These are phyloP conservation scores for Sodiomyces alkalinus DNA, from an alignment of 2,329 filamentous ascomycete species.

Conservation along the genomic window DNA sequence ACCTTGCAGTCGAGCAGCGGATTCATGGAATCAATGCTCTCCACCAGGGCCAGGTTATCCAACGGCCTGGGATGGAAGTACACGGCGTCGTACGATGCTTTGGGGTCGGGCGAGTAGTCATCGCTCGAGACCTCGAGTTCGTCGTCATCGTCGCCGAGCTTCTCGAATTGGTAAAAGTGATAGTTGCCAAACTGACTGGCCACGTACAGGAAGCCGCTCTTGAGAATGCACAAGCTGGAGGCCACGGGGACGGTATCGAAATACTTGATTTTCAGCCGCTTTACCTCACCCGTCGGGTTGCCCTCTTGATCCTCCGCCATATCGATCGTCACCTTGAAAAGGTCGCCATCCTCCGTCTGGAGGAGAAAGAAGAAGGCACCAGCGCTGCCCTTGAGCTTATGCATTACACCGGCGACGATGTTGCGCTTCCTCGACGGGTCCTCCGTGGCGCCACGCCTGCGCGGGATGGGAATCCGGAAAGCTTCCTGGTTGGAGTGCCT, in stretches of 20 bases:
- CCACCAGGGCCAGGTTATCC: conserved; percentile 72
- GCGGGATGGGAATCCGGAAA: conserved; percentile 77
- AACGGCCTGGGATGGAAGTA: conserved; percentile 72
- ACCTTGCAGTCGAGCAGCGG: conserved; percentile 85
- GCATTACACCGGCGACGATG: conserved; percentile 88
- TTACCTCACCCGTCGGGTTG: conserved; percentile 66
- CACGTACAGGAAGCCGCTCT: conserved; percentile 89
- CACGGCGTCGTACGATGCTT: conserved; percentile 55
- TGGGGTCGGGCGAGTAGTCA: conserved; percentile 61
- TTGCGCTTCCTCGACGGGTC: conserved; percentile 80
- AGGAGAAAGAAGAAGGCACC: conserved; percentile 95
- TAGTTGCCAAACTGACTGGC: conserved; percentile 88
- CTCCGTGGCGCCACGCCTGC: conserved; percentile 74
- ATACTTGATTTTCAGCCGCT: conserved; percentile 82
- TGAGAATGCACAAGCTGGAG: conserved; percentile 77
- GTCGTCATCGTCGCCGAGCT: conserved; percentile 88
- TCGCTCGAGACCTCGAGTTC: conserved; percentile 78
- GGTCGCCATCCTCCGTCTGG: conserved; percentile 92
- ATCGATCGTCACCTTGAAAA: conserved; percentile 92
- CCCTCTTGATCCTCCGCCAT: conserved; percentile 72
- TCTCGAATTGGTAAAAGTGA: conserved; percentile 93
- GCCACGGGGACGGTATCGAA: conserved; percentile 92
- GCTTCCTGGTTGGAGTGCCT: conserved; percentile 90
- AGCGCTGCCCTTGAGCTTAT: conserved; percentile 69
- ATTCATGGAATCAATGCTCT: conserved; percentile 78